Conservation (phyloP, 2,329 filamentous ascomycete species). For the Calonectria henricotiae region DNA sequence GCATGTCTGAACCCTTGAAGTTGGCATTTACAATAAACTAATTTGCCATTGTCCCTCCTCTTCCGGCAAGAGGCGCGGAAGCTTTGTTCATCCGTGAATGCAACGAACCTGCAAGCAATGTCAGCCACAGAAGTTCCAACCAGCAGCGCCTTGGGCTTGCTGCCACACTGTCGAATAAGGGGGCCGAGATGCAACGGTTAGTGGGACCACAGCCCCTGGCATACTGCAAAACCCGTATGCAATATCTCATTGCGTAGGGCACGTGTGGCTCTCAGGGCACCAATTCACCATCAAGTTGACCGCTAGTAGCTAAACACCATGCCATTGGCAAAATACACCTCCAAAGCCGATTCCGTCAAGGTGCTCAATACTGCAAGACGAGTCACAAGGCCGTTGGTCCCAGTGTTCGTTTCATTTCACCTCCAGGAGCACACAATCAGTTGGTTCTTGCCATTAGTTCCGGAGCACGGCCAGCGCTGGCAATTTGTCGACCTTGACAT, state of each 20-base stretch:
- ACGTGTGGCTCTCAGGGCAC: conserved; percentile 11
- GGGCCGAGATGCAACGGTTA: conserved; percentile 14
- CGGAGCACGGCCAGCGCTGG: background rate
- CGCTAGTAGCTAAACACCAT: background rate
- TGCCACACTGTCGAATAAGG: conserved; percentile 19
- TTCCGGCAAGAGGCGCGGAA: conserved; percentile 5
- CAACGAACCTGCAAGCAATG: conserved; percentile 5
- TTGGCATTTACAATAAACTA: conserved; percentile 7
- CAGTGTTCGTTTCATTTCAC: background rate
- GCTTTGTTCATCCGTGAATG: conserved; percentile 14
- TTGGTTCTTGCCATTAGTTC: background rate
- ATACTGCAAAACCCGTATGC: conserved; percentile 17
- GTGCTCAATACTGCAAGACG: background rate
- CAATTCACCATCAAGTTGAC: background rate
- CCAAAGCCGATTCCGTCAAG: background rate
- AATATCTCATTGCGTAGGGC: conserved; percentile 7
- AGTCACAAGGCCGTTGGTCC: background rate
- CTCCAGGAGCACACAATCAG: background rate
- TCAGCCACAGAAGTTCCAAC: background rate
- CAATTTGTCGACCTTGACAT: background rate
- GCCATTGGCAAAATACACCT: background rate
- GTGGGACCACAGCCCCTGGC: conserved; percentile 22
- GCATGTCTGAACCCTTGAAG: conserved; percentile 2
- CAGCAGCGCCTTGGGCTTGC: background rate
- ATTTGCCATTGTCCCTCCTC: background rate